Percentiles rank a stretch among this genome's conserved stretches.
These are phyloP conservation scores for Rhypophila decipiens DNA, from an alignment of 495 filamentous ascomycete species.

Conservation along the genomic window DNA sequence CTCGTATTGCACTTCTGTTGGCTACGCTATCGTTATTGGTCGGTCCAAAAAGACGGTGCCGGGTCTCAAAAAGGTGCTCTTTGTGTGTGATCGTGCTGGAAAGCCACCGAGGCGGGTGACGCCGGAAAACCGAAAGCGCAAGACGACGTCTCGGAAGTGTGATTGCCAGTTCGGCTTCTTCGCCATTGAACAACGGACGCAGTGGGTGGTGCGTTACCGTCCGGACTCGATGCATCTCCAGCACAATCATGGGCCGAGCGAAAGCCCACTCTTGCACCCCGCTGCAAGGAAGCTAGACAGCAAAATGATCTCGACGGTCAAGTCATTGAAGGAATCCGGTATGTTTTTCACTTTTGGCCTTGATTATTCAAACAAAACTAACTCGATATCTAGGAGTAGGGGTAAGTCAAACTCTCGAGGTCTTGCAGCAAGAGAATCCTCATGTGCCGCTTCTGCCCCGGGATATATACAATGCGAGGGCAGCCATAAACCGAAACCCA, in stretches of 20 bases:
- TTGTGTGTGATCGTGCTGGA: constrained; percentile 52
- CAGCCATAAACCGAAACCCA: constrained; percentile 53
- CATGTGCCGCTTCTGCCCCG: constrained; percentile 47
- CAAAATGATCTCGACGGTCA: constrained; percentile 52
- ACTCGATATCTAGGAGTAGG: constrained; percentile 41
- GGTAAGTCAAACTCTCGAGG: constrained; percentile 49
- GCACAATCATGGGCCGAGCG: constrained; percentile 52
- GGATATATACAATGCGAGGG: constrained; percentile 53
- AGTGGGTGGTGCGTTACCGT: constrained; percentile 51
- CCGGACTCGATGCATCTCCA: constrained; percentile 42
- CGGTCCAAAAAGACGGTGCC: constrained; percentile 52
- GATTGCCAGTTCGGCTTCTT: constrained; percentile 55
- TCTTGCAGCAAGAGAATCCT: constrained; percentile 49
- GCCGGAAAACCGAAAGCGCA: constrained; percentile 48
- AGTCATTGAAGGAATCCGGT: constrained; percentile 50
- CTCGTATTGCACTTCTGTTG: constrained; percentile 48
- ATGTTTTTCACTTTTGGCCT: constrained; percentile 10
- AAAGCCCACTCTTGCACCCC: constrained; percentile 49
- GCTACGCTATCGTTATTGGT: constrained; percentile 53
- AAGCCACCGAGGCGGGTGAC: constrained; percentile 47
- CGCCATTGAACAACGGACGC: constrained; percentile 49
- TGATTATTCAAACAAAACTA: constrained; percentile 4
- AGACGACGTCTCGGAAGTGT: constrained; percentile 51
- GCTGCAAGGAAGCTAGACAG: constrained; percentile 51
- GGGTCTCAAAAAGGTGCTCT: constrained; percentile 52